A percentile compares a stretch with the other conserved stretches of the same genome.
These are phyloP conservation scores for Aspergillus brunneoviolaceus DNA, from an alignment of 2,329 filamentous ascomycete species.

Conservation along the genomic window DNA sequence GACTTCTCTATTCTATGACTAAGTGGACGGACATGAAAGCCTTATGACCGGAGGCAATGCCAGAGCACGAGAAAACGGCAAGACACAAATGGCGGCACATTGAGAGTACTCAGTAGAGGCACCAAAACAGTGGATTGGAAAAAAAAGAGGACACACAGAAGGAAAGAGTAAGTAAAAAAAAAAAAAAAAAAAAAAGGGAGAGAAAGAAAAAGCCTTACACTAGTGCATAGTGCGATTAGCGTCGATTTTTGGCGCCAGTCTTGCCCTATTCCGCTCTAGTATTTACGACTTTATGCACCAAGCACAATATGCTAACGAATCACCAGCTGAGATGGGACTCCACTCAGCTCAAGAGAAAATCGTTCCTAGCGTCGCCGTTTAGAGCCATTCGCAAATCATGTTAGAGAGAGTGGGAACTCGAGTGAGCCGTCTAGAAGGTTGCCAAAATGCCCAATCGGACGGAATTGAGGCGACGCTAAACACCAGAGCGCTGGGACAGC, in stretches of 20 bases:
- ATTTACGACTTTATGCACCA: constrained; percentile 9
- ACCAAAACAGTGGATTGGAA: background rate
- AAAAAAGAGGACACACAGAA: background rate
- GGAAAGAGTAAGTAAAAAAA: background rate
- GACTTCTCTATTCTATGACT: background rate
- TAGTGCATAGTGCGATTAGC: constrained; percentile 7
- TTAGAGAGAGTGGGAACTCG: constrained; percentile 5
- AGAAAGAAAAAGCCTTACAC: constrained; percentile 4
- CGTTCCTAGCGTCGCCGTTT: constrained; percentile 26
- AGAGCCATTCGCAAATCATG: constrained; percentile 13
- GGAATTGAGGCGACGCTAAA: constrained; percentile 10
- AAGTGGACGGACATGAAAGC: constrained; percentile 2
- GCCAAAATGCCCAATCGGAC: constrained; percentile 20
- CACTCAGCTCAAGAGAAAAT: constrained; percentile 15
- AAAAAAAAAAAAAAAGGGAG: constrained; percentile 1
- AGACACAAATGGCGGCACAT: background rate
- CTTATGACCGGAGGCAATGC: background rate
- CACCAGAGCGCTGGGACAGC: background rate
- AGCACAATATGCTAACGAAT: no score
- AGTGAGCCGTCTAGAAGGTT: constrained; percentile 16
- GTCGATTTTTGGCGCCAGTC: background rate
- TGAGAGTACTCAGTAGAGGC: no score
- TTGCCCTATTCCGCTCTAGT: background rate
- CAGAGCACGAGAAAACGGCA: background rate
- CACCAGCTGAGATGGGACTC: background rate